Conservation (phyloP, 805 yeast genomes). For the Starmerella gropengiesseri region DNA sequence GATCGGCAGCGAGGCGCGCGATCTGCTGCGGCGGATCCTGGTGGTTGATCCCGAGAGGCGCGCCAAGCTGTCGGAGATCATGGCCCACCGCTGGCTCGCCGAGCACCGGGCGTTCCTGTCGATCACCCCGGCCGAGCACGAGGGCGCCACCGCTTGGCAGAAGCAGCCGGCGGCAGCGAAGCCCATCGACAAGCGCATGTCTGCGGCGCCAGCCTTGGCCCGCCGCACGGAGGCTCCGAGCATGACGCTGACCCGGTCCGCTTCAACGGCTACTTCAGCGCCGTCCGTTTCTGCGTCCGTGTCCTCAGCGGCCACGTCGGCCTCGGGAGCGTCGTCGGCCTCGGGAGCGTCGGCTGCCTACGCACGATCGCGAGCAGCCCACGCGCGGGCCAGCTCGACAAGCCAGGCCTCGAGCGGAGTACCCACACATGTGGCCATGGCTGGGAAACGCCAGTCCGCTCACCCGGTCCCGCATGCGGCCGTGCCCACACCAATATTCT, state of each 20-base stretch:
- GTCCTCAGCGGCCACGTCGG: constrained; percentile 1
- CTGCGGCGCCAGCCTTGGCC: constrained; percentile 1
- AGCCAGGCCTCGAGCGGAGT: constrained; percentile 3
- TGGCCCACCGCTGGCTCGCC: constrained; percentile 81
- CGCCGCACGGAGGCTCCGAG: not conserved
- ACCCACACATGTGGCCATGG: not conserved
- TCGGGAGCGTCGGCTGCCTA: constrained; percentile 6
- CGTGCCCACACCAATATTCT: not conserved
- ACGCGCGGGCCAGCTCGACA: too few relatives aligned
- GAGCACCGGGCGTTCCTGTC: constrained; percentile 73
- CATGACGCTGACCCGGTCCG: not conserved
- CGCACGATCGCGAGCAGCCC: not conserved
- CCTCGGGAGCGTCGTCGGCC: constrained; percentile 5
- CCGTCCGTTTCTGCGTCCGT: constrained; percentile 9
- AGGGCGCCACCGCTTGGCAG: constrained; percentile 28
- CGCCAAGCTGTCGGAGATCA: constrained; percentile 53
- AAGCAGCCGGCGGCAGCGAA: not conserved
- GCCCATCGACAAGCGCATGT: constrained; percentile 6
- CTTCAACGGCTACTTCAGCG: not conserved
- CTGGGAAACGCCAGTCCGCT: constrained; percentile 9
- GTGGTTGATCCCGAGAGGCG: constrained; percentile 78
- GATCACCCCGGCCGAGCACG: constrained; percentile 87
- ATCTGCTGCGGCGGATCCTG: constrained; percentile 66
- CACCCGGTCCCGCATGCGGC: constrained; percentile 2
- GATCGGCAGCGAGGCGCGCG: constrained; percentile 81